Evolutionary conservation across 371 early-diverging fungal genomes (phyloP).

Genomic region (Saksenaea oblongispora): DNA sequence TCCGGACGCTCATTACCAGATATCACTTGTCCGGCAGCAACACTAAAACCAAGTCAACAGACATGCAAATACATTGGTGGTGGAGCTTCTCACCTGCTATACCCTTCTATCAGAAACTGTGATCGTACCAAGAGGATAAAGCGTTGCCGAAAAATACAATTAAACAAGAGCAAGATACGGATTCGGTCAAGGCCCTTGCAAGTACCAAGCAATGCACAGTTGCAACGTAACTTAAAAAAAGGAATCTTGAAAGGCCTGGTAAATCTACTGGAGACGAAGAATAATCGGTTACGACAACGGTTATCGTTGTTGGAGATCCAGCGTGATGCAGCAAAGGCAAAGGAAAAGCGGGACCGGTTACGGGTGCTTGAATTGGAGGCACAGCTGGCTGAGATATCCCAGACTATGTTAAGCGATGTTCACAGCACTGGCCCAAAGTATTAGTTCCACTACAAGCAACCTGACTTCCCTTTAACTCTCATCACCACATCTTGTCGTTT

Average conservation of each 20-base stretch:
- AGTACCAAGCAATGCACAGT: background rate
- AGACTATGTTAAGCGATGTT: constrained; percentile 10
- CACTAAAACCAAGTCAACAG: background rate
- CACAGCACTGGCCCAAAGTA: background rate
- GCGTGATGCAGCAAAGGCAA: constrained; percentile 46
- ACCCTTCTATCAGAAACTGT: background rate
- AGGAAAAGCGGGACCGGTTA: constrained; percentile 60
- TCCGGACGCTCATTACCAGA: background rate
- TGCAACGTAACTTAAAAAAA: background rate
- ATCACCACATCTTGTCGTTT: background rate
- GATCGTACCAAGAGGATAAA: background rate
- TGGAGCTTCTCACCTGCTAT: background rate
- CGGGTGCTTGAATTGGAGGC: constrained; percentile 65
- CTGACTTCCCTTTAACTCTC: background rate
- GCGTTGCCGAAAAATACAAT: background rate
- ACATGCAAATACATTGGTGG: background rate
- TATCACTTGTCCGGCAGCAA: background rate
- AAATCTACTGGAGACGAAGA: background rate
- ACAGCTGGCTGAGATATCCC: constrained; percentile 61
- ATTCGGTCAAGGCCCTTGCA: background rate
- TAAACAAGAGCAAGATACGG: background rate
- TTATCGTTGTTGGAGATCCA: constrained; percentile 60
- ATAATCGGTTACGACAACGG: background rate
- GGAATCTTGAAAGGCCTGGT: background rate
- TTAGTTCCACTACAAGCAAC: background rate